Percentiles rank a stretch among this genome's conserved stretches.
Evolutionary conservation across 108 stramenopile genomes (phyloP).

Genomic region (Skeletonema grethae): DNA sequence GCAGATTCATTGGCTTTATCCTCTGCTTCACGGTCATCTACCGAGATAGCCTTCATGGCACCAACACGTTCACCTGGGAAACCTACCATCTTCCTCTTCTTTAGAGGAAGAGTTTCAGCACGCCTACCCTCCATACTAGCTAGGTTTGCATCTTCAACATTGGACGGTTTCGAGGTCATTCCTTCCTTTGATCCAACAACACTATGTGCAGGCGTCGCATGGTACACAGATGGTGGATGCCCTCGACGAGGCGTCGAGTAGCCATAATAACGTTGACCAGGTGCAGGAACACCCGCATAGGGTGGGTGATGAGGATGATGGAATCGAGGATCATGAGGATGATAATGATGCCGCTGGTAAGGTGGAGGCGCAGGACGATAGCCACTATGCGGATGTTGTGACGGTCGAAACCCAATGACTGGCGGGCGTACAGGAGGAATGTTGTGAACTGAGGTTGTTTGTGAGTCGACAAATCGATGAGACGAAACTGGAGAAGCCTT

Average conservation of each 20-base stretch:
- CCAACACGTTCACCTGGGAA: neutral
- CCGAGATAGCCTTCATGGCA: neutral
- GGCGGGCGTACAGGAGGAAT: neutral
- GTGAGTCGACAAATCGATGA: neutral
- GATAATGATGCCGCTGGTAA: neutral
- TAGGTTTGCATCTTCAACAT: neutral
- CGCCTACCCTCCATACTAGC: neutral
- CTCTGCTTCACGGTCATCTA: neutral
- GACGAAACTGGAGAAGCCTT: neutral
- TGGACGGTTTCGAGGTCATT: neutral
- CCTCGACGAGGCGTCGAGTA: neutral
- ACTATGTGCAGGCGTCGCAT: neutral
- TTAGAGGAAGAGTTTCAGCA: neutral
- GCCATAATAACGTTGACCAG: neutral
- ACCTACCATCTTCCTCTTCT: conserved; percentile 2
- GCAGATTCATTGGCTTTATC: neutral
- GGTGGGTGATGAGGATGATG: neutral
- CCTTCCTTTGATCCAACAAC: neutral
- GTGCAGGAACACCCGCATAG: neutral
- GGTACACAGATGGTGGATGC: neutral
- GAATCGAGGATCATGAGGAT: neutral
- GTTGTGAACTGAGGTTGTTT: neutral
- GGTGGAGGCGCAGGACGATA: neutral
- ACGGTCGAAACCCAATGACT: neutral
- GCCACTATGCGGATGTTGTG: neutral